phyloP scores from a whole-genome alignment of 2,329 filamentous ascomycete genomes.

The Talaromyces verruculosus region DNA sequence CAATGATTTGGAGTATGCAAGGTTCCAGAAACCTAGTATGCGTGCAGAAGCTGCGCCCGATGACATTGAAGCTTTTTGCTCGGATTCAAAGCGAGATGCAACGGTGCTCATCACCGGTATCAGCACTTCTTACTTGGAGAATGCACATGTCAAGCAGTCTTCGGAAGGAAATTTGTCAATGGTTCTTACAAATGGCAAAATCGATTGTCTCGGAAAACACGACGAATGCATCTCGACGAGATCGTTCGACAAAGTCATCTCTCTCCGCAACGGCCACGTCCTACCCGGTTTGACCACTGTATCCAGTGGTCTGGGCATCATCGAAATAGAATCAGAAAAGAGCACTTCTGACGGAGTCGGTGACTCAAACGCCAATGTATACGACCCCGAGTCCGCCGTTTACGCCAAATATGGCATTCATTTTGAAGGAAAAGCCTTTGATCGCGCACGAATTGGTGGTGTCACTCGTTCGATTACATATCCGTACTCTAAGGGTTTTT shows the following conservation, averaged over 20 bases:
- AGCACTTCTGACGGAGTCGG: constrained; percentile 51
- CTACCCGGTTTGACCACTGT: constrained; percentile 61
- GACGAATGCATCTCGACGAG: constrained; percentile 44
- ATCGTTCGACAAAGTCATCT: constrained; percentile 42
- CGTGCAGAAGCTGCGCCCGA: constrained; percentile 26
- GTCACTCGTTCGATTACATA: constrained; percentile 61
- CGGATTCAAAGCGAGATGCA: constrained; percentile 25
- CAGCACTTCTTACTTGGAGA: constrained; percentile 36
- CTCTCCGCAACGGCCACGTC: constrained; percentile 61
- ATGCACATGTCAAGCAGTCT: background rate
- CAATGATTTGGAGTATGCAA: background rate
- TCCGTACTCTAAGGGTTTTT: constrained; percentile 50
- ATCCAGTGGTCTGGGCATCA: constrained; percentile 61
- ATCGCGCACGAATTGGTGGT: constrained; percentile 55
- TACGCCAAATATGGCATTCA: constrained; percentile 49
- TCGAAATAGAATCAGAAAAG: constrained; percentile 61
- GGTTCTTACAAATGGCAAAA: constrained; percentile 53
- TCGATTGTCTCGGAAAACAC: constrained; percentile 60
- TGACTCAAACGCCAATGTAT: constrained; percentile 56
- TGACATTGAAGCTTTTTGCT: constrained; percentile 27
- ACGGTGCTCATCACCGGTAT: constrained; percentile 32
- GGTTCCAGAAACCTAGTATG: constrained; percentile 25
- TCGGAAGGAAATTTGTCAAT: constrained; percentile 44
- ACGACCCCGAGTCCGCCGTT: constrained; percentile 23
- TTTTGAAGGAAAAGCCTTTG: constrained; percentile 57